Evolutionary conservation across 139 green algal species (phyloP).

Genomic region (Tetradesmus lagerheimii): DNA sequence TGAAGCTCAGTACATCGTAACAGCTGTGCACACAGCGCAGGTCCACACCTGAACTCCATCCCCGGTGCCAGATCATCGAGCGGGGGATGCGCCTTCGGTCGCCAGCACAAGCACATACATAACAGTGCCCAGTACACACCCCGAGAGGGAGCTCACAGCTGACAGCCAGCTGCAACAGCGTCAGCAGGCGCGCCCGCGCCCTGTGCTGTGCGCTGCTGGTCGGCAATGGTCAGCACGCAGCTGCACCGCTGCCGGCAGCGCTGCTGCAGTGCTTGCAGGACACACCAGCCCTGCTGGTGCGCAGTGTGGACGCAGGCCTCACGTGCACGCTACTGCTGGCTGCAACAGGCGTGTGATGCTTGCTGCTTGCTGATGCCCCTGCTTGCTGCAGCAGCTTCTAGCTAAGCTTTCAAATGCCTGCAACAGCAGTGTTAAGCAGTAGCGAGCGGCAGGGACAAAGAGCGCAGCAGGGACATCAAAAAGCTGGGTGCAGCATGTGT

Average conservation of each 20-base stretch:
- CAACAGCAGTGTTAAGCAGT: no score
- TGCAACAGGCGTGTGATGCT: no score
- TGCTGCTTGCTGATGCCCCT: no score
- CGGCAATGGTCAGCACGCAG: not conserved
- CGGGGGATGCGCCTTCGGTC: constrained; percentile 36
- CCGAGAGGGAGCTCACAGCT: not conserved
- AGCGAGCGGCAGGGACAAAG: no score
- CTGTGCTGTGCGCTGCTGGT: not conserved
- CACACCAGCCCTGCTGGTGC: no score
- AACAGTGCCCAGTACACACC: constrained; percentile 8
- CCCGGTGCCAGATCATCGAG: constrained; percentile 45
- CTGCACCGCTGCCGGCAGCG: not conserved
- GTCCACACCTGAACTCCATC: constrained; percentile 38
- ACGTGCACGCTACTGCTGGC: no score
- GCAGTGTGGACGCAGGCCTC: no score
- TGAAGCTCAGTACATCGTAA: not conserved
- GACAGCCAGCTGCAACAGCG: not conserved
- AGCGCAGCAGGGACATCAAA: no score
- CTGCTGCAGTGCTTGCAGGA: not conserved
- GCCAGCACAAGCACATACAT: constrained; percentile 55
- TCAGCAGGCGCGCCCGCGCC: not conserved
- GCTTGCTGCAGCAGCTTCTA: no score
- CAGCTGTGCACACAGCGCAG: not conserved
- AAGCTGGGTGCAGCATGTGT: no score
- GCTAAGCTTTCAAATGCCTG: no score